Base-by-base conservation (phyloP, 108 stramenopile species). In the Phaeodactylum tricornutum region DNA sequence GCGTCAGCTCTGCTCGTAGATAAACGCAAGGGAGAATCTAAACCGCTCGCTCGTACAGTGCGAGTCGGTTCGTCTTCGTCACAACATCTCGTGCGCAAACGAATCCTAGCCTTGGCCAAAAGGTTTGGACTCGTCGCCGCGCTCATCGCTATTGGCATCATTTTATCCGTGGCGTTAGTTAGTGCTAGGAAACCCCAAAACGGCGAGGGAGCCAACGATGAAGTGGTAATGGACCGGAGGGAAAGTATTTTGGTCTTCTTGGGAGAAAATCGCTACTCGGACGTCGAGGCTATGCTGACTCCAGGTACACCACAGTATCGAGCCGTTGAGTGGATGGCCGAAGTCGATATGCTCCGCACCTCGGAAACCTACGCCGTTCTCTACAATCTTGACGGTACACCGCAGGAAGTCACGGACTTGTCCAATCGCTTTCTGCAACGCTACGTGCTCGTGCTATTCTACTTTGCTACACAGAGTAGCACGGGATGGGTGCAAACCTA, bases 281-380 rank as follows among this genome's bases (percentile, higher is more conserved):
- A 33, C 5, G 12, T 8, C 2, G 33, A 45, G 16, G 39, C 44
- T 12, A 46, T 74, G 36, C 25, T 38, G 1, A 51, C 51, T 5
- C 22, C 37, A 30, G 32, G 25, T 5, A 56, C 55, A 9, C 64
- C 74, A 14, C 74, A 75, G 40, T 66, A 55, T 33, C 29, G 31
- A 29, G 74, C 74, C 7, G 68, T 56, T 17, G 21, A 31, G 7
- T 75, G 74, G 74, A 45, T 75, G 28, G 74, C 74, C 21, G 27
- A 57, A 6, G 55, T 60, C 7, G 72, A 74, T 50, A 2, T 3
- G 19, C 20, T 21, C 15, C 24, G 23, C 14, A n/a, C n/a, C n/a
- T n/a, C n/a, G n/a, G n/a, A n/a, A n/a, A n/a, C 44, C 24, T 3
- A 22, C 44, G 38, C 2, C 4, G 44, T 4, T 45, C 4, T 26